Evolutionary conservation across 1,284 basidiomycete genomes (phyloP), one percentile per base, ranked within the genome.

Genomic region (Irpex sp.): DNA sequence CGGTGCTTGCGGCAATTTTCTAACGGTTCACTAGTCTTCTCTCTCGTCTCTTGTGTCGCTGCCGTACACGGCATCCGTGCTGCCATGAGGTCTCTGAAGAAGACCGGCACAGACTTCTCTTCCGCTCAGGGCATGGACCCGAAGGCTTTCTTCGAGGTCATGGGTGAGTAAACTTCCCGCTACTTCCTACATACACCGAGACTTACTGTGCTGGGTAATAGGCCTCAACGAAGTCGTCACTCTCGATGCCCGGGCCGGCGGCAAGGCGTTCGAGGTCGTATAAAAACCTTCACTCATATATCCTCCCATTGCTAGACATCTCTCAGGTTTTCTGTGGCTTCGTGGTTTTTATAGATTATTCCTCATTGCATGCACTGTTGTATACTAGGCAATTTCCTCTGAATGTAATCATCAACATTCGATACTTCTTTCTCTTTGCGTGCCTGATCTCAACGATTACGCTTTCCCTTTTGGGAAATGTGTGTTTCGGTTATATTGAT

Each of bases 81-180:
- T 4, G 89, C 89, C 1, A 90, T 91, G 88, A 81, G 81, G 26
- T 86, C 85, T 2, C 75, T 91, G 47, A 90, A 85, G 78, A 88
- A 89, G 78, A 91, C 88, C 1, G 89, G 89, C 34, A 91, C 89
- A 7, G 89, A 91, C 72, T 88, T 85, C 71, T 68, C 76, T 17
- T 84, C 85, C 26, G 86, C 88, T 0, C 80, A 85, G 74, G 88
- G 89, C 15, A 91, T 91, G 89, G 88, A 89, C 68, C 89, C 89
- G 21, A 88, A 86, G 70, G 79, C 82, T 61, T 91, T 91, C 80
- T 91, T 91, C 74, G 83, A 88, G 70, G 85, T 89, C 61, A 89
- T 91, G 86, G 88, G 80, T 79, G 67, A 13, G 78, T 68, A 13
- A 44, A 54, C 34, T n/a, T 17, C 15, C 8, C 11, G 13, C 11